Evolutionary conservation across 352 stramenopile species (phyloP), one percentile per base, ranked within the genome.

Genomic region (Plasmopara muralis): DNA sequence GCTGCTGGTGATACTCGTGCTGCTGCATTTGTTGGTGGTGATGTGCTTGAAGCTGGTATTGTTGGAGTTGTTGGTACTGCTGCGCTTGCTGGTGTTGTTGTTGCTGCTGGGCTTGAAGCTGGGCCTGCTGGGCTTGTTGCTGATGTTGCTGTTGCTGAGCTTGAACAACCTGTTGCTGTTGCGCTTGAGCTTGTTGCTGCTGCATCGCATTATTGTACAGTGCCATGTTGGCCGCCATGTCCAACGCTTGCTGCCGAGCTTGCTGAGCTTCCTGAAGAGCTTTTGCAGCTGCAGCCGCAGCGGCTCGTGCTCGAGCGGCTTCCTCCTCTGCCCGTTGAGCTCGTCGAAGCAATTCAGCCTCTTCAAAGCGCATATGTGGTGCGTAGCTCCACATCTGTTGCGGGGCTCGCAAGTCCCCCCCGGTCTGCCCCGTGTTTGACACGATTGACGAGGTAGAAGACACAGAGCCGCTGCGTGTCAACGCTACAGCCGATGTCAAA

Each of bases 321-420:
- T 94, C 83, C 68, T 94, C 83, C 52, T 94, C 82, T 3, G 83
- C 83, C 8, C 74, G 74, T 39, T 85, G 73, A 44, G 82, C 77
- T 30, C 76, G 68, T 9, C 77, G 72, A 9, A 93, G 49, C 41
- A 90, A 57, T 57, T 93, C 78, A 1, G 80, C 77, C 60, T 94
- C 81, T 60, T 88, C 77, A 39, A 77, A 89, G 9, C 67, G 67
- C 33, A 85, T 77, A 14, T 85, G 74, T 3, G 83, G 77, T n/a
- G 81, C 66, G 46, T 84, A 76, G 47, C 68, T 73, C 80, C 83
- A 90, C 63, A 87, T 67, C 58, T 87, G 79, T 39, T 92, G 64
- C 47, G 69, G 68, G 18, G 35, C 39, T 48, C 59, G 62, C n/a
- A 56, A 46, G 16, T 65, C n/a, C n/a, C n/a, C 60, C 49, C 46